These are phyloP conservation scores for Canna indica DNA, from an alignment of 176 grass and related monocot species.

Conservation along the genomic window DNA sequence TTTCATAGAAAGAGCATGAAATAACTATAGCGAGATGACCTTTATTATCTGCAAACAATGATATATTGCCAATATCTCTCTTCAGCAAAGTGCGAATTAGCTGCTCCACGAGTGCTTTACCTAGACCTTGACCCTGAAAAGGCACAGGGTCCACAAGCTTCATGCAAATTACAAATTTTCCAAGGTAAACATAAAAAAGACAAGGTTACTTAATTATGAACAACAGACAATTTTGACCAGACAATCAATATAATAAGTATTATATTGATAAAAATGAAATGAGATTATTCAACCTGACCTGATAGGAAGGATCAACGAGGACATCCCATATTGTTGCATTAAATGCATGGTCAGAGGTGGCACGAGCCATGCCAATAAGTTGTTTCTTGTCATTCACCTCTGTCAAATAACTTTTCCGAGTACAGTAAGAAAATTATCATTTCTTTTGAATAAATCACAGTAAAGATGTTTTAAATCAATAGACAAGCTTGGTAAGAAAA, in stretches of 20 bases:
- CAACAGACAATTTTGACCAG: background rate
- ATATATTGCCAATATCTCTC: slow-evolving; percentile 92
- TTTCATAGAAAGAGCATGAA: background rate
- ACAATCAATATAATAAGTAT: too few relatives aligned
- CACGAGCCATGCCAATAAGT: slow-evolving; percentile 91
- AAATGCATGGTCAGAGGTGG: slow-evolving; percentile 97
- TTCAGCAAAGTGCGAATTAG: slow-evolving; percentile 68
- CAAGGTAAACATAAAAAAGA: background rate
- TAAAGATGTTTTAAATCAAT: slow-evolving; percentile 18
- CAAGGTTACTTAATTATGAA: background rate
- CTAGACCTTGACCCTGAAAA: slow-evolving; percentile 86
- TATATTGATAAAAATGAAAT: background rate
- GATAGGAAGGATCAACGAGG: slow-evolving; percentile 92
- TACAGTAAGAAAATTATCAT: slow-evolving; percentile 88
- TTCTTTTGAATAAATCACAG: slow-evolving; percentile 46
- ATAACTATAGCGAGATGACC: slow-evolving; percentile 27
- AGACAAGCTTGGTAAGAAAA: background rate
- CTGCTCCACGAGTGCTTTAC: slow-evolving; percentile 82
- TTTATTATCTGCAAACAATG: slow-evolving; percentile 91
- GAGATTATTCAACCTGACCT: slow-evolving; percentile 26
- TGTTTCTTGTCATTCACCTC: slow-evolving; percentile 64
- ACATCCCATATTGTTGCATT: slow-evolving; percentile 99
- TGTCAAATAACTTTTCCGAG: slow-evolving; percentile 98
- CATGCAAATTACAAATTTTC: too few relatives aligned
- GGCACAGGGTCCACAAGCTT: background rate